Conservation (phyloP, 2,329 filamentous ascomycete genomes). For the Pseudogymnoascus destructans region DNA sequence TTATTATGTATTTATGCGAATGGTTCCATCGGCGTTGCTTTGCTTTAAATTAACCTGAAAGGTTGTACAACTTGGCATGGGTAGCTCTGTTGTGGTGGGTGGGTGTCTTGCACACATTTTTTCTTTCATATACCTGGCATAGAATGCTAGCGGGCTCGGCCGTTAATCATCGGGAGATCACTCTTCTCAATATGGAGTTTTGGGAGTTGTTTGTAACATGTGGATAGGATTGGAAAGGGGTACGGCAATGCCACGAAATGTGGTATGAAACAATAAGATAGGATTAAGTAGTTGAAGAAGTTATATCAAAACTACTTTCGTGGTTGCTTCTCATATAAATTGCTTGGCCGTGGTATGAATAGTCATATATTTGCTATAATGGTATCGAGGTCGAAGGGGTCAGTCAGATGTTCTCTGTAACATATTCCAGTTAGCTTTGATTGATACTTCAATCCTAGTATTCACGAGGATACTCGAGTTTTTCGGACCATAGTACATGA, state of each 20-base stretch:
- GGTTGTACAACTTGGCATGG: constrained; percentile 3
- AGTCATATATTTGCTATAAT: no score
- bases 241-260: background rate
- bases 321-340: background rate
- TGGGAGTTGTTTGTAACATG: constrained; percentile 3
- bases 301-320: background rate
- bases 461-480: no score
- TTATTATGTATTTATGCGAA: constrained; percentile 5
- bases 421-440: no score
- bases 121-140: constrained; percentile 3
- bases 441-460: no score
- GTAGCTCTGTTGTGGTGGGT: background rate
- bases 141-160: constrained; percentile 5
- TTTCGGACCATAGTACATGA: no score
- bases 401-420: no score
- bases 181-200: constrained; percentile 3
- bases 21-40: constrained; percentile 2
- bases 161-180: constrained; percentile 7
- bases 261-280: constrained; percentile 4
- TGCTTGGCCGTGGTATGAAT: no score
- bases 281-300: background rate
- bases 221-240: constrained; percentile 6
- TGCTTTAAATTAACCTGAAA: constrained; percentile 8
- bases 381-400: no score
- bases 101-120: constrained; percentile 1